phyloP scores from a whole-genome alignment of 192 early-diverging fungal genomes.

The Coemansia sp. region DNA sequence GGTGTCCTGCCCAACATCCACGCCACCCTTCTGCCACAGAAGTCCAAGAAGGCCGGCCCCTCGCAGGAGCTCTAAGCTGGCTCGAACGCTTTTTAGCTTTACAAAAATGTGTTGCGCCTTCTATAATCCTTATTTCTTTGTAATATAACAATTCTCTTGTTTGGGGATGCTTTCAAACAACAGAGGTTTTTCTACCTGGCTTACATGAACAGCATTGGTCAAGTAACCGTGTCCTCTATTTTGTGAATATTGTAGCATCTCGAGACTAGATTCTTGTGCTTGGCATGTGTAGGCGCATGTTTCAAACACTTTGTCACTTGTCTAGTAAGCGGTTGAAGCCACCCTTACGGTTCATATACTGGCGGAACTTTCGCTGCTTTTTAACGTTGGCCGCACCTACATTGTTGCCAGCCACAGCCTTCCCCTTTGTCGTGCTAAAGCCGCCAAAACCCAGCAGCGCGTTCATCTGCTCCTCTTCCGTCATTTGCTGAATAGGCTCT shows the following conservation, averaged over 20 bases:
- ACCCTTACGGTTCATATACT: constrained; percentile 92
- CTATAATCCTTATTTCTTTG: constrained; percentile 13
- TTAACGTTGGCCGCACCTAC: constrained; percentile 74
- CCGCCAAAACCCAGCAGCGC: constrained; percentile 84
- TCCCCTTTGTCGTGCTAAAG: constrained; percentile 81
- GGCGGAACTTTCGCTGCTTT: constrained; percentile 82
- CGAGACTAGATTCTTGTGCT: too few relatives aligned
- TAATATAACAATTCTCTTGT: constrained; percentile 26
- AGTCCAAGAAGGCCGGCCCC: constrained; percentile 64
- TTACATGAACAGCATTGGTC: too few relatives aligned
- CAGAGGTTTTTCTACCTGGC: not conserved
- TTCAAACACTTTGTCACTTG: constrained; percentile 16
- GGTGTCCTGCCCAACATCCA: constrained; percentile 95
- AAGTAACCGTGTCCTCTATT: too few relatives aligned
- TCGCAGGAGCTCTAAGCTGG: constrained; percentile 59
- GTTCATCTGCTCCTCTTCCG: constrained; percentile 75
- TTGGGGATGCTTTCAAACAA: too few relatives aligned
- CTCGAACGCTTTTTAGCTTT: not conserved
- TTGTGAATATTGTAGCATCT: too few relatives aligned
- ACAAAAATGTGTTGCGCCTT: constrained; percentile 2
- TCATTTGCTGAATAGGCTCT: constrained; percentile 19
- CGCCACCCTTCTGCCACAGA: constrained; percentile 77
- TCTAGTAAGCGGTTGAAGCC: constrained; percentile 70
- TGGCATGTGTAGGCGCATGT: too few relatives aligned
- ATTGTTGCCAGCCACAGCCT: constrained; percentile 73